Evolutionary conservation across 2,329 filamentous ascomycete genomes (phyloP), one percentile per base, ranked within the genome.

Genomic region (Aspergillus sp.): DNA sequence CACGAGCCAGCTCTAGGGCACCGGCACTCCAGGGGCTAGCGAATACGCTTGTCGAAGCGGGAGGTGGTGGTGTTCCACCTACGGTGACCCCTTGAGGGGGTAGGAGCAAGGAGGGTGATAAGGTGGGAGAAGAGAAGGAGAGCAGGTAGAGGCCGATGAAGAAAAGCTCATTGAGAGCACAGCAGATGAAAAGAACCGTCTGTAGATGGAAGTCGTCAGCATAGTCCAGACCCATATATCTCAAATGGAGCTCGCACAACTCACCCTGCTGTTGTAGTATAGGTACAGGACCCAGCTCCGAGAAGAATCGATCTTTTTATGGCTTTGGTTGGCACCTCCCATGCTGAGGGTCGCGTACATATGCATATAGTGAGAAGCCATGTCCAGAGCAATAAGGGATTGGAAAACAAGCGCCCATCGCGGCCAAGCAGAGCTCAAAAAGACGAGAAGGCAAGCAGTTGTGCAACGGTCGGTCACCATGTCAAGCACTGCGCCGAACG

Each of bases 401-500:
- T 99, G 95, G 83, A 99, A 99, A 58, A 98, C 72, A 66, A 98
- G 92, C 64, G 91, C 88, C 89, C 91, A 98, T 57, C 93, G 86
- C 4, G 95, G 95, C 79, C 96, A 99, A 19, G 95, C 95, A 13
- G 91, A 96, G 41, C 91, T 91, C 61, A 99, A 79, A 80, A 98
- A 99, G 51, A 98, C 93, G 49, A 99, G 85, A 67, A 99, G 79
- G 76, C 95, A 99, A 2, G 93, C 88, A 3, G 95, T 99, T 30
- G 93, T 98, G 82, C 95, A 98, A 60, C 95, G 89, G 77, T 99
- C 95, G 17, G 95, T 99, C 61, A 99, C 93, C 95, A 99, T 99
- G 79, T 99, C 95, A 63, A 99, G 83, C 34, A 99, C 93, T 33
- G 93, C 95, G 63, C 95, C 95, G 74, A 99, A 99, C 64, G 90